These are phyloP conservation scores for Pholiota adiposa DNA, from an alignment of 1,284 basidiomycete genomes.

Conservation along the genomic window DNA sequence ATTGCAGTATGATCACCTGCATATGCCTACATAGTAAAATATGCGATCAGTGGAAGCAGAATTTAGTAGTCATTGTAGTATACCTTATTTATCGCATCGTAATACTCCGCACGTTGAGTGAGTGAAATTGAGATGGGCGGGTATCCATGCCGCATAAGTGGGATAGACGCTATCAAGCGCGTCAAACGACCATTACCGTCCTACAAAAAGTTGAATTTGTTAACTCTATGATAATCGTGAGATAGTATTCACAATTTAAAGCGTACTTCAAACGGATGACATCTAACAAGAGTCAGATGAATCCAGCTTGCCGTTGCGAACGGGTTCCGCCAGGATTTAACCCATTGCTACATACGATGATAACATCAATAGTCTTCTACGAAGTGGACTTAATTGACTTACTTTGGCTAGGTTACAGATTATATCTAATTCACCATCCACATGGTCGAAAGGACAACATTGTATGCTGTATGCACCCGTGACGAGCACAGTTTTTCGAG, in stretches of 20 bases:
- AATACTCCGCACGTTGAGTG: constrained; percentile 34
- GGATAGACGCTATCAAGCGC: constrained; percentile 44
- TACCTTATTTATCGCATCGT: constrained; percentile 39
- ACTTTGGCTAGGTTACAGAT: constrained; percentile 47
- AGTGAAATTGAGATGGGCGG: constrained; percentile 41
- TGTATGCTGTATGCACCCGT: constrained; percentile 36
- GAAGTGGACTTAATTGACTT: constrained; percentile 7
- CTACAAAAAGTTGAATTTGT: constrained; percentile 24
- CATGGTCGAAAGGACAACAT: constrained; percentile 41
- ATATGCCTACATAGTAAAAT: constrained; percentile 23
- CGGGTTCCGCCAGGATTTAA: constrained; percentile 36
- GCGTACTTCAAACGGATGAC: constrained; percentile 47
- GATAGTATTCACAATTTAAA: no score
- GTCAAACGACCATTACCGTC: constrained; percentile 47
- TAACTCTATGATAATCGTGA: not conserved
- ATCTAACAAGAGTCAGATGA: constrained; percentile 44
- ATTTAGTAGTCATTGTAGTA: constrained; percentile 3
- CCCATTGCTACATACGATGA: constrained; percentile 26
- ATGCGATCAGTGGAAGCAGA: not conserved
- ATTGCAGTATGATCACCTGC: constrained; percentile 29
- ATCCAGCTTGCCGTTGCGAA: constrained; percentile 50
- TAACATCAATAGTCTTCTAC: not conserved
- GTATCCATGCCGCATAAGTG: constrained; percentile 40
- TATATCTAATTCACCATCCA: constrained; percentile 43
- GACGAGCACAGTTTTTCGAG: constrained; percentile 40